phyloP scores from a whole-genome alignment of 2,329 filamentous ascomycete genomes.

The Tetracladium maxilliforme region DNA sequence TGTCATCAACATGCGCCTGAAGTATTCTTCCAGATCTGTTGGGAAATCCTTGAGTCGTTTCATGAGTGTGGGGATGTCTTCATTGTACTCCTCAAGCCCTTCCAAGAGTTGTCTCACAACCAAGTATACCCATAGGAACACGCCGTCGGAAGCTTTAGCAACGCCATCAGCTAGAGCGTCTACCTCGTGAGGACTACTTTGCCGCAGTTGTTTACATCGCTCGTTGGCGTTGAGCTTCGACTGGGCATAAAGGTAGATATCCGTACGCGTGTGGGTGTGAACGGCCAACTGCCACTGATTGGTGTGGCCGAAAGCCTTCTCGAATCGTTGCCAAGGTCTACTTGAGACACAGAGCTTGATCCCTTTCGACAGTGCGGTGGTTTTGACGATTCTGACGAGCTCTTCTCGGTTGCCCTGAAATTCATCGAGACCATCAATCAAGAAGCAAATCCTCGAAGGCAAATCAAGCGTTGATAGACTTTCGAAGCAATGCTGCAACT shows the following conservation, averaged over 20 bases:
- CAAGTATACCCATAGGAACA: slow-evolving; percentile 11
- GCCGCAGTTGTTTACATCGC: slow-evolving; percentile 3
- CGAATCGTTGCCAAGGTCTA: slow-evolving; percentile 10
- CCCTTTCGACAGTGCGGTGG: slow-evolving; percentile 1
- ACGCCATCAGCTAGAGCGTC: slow-evolving; percentile 3
- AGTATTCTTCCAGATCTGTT: too few species aligned
- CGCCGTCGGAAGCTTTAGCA: slow-evolving; percentile 6
- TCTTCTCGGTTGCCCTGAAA: too few species aligned
- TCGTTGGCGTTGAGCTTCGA: slow-evolving; percentile 5
- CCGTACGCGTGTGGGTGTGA: slow-evolving; percentile 9
- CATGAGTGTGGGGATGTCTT: too few species aligned
- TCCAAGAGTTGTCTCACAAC: slow-evolving; percentile 6
- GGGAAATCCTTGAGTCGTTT: too few species aligned
- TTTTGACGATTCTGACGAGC: slow-evolving; percentile 5
- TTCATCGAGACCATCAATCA: too few species aligned
- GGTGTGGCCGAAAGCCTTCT: slow-evolving; percentile 6
- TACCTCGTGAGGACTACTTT: slow-evolving; percentile 1
- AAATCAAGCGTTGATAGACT: too few species aligned
- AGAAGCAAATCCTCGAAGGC: too few species aligned
- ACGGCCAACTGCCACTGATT: slow-evolving; percentile 8
- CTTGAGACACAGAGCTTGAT: slow-evolving; percentile 12
- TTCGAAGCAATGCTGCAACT: too few species aligned
- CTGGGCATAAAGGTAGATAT: slow-evolving; percentile 9
- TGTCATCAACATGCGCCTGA: too few species aligned
- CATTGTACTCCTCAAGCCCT: too few species aligned